Base-by-base conservation (phyloP, 148 eudicot species). In the Rhododendron ovatum region DNA sequence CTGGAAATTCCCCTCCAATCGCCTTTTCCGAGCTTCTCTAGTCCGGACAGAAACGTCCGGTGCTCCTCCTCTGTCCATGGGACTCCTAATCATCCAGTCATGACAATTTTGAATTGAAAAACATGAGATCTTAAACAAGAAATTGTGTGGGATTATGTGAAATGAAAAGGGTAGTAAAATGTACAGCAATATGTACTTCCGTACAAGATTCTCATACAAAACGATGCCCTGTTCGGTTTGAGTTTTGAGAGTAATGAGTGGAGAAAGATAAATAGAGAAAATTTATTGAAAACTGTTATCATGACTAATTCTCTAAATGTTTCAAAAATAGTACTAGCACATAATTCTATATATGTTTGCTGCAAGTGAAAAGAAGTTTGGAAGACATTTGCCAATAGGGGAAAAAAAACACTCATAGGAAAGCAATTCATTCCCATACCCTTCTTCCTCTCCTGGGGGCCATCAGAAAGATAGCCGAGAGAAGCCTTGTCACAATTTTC, bases 1-100 rank as follows among this genome's bases (percentile, higher is more conserved):
- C 87, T 91, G 73, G 95, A 90, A 74, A 93, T 93, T 1, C 95
- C 95, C 81, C 92, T 91, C 95, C 95, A 93, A 69, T 93, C 95
- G 28, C 95, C 95, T 86, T 90, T 93, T 24, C 95, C 95, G 77
- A 90, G 87, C 88, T 91, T 90, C 85, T 91, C 92, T 2, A 93
- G 90, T 39, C 95, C 95, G 15, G 76, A 75, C 41, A 93, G 88
- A 84, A 93, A 93, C 1, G 85, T 83, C 80, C 84, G 65, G 86
- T 93, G 95, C 84, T 93, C 95, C 67, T 93, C 92, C 84, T 91
- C 93, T 0, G 92, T 89, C 95, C 95, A 93, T 33, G 95, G 92
- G 3, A 88, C 89, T 78, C 95, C 95, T 93, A 80, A 43, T 2
- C 20, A 61, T 78, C 53, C n/a, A 50, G 33, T 24, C 39, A 81